Evolutionary conservation across 2,329 filamentous ascomycete species (phyloP).

Genomic region (Proliferodiscus dingleyae): DNA sequence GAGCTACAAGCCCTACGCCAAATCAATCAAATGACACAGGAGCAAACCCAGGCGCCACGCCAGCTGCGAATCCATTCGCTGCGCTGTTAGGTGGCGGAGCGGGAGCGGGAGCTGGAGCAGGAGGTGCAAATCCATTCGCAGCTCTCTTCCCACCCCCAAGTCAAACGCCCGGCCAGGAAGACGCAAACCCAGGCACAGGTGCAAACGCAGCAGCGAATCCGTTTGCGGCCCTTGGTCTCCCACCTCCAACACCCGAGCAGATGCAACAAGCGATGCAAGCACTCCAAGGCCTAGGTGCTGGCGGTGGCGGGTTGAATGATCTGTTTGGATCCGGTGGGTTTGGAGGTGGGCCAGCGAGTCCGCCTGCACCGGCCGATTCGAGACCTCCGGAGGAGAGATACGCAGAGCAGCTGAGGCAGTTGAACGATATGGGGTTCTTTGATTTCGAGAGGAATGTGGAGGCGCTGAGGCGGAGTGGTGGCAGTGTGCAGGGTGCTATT

Average conservation of each 20-base stretch:
- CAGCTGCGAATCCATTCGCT: slow-evolving; percentile 25
- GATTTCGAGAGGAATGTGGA: slow-evolving; percentile 93
- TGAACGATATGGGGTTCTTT: slow-evolving; percentile 99
- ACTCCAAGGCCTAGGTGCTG: slow-evolving; percentile 18
- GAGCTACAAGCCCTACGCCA: slow-evolving; percentile 29
- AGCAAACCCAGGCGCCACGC: too few species aligned
- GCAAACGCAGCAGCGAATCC: slow-evolving; percentile 51
- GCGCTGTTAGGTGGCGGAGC: slow-evolving; percentile 32
- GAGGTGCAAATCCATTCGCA: slow-evolving; percentile 55
- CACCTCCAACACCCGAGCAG: slow-evolving; percentile 49
- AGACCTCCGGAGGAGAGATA: slow-evolving; percentile 92
- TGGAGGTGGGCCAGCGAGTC: slow-evolving; percentile 23
- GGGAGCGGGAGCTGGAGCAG: slow-evolving; percentile 30
- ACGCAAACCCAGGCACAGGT: slow-evolving; percentile 29
- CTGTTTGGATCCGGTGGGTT: slow-evolving; percentile 3
- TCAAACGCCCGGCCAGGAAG: slow-evolving; percentile 26
- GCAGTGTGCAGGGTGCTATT: slow-evolving; percentile 88
- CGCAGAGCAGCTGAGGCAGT: slow-evolving; percentile 79
- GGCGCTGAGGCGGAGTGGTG: slow-evolving; percentile 80
- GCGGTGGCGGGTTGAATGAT: slow-evolving; percentile 32
- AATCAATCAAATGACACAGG: slow-evolving; percentile 25
- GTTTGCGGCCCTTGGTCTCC: slow-evolving; percentile 56
- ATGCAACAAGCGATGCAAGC: slow-evolving; percentile 49
- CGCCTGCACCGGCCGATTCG: slow-evolving; percentile 65
- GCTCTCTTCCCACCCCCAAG: slow-evolving; percentile 45